Conservation (phyloP, 148 eudicot genomes). For the Drosera capensis region DNA sequence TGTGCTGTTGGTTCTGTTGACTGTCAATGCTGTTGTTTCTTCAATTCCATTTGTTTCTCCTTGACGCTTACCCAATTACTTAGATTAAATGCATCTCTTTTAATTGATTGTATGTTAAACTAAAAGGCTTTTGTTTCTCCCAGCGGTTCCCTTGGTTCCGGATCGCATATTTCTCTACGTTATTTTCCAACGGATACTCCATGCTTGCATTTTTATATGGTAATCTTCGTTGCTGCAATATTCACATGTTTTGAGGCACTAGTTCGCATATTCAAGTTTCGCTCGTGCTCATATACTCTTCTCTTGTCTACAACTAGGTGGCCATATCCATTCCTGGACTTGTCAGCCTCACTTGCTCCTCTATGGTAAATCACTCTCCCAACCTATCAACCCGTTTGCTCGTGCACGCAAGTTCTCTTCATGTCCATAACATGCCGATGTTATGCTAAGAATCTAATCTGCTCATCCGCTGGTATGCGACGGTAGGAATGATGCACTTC, state of each 20-base stretch:
- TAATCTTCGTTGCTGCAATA: background rate
- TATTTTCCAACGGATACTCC: constrained; percentile 10
- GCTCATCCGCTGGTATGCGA: constrained; percentile 49
- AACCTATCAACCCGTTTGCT: too few relatives aligned
- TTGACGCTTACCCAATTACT: background rate
- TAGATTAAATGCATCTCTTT: too few relatives aligned
- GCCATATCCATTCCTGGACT: constrained; percentile 97
- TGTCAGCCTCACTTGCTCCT: constrained; percentile 66
- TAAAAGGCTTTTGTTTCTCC: background rate
- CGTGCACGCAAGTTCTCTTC: too few relatives aligned
- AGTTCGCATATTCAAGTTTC: background rate
- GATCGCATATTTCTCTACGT: constrained; percentile 9
- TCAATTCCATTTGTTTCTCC: background rate
- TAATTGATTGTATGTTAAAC: background rate
- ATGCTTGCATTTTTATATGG: constrained; percentile 7
- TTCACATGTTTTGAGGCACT: background rate
- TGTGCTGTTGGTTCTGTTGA: constrained; percentile 35
- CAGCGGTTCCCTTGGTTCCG: constrained; percentile 61
- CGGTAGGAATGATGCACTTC: constrained; percentile 64
- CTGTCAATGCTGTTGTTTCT: constrained; percentile 24
- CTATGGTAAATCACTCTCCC: constrained; percentile 75
- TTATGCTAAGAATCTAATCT: background rate
- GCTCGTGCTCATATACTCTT: background rate
- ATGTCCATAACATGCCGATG: background rate
- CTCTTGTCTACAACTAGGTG: constrained; percentile 43